Base-by-base conservation (phyloP, 148 eudicot genomes). In the Gaultheria prostrata region DNA sequence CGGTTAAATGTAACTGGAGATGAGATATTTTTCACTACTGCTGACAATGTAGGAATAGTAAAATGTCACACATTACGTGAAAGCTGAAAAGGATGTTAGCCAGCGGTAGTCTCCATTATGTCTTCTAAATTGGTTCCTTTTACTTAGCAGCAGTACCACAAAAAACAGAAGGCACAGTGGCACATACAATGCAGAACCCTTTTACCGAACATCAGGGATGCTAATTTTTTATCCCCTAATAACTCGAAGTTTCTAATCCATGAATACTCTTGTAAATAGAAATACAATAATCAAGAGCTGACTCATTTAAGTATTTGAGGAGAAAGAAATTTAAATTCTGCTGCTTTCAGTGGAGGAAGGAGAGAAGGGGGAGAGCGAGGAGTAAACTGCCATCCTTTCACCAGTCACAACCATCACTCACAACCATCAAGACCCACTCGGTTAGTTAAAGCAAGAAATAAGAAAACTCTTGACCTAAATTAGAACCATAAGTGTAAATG, bases 371-470 rank as follows among this genome's bases (percentile, higher is more conserved):
- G 77, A 13, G 15, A 8, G 43, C 0, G 21, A 24, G 77, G 9
- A 3, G 24, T 21, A 8, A n/a, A 20, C 50, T 0, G 6, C 50
- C 78, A 76, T 70, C 43, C 78, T 46, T 65, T 28, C 67, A 65
- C 71, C 0, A 17, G 33, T 30, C 39, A 67, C 35, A 49, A 76
- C 57, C 57, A 28, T 79, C 69, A 79, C n/a, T 30, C 39, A 67
- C 35, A 49, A 76, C 57, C 57, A 28, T 79, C 69, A 79, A 53
- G 57, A 78, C 24, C n/a, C 26, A 78, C 24, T 17, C 53, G 46
- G 10, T 78, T 54, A 15, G 65, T 78, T 15, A 10, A 54, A 57
- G 70, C 50, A 79, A 11, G 53, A 61, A 24, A 61, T 39, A 21
- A 11, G 43, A 80, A 59, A 39, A 13, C 73, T 18, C 26, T 33